A percentile compares a stretch with the other conserved stretches of the same genome.
Evolutionary conservation across 2,329 filamentous ascomycete species (phyloP).

Genomic region (Didymella keratinophila): DNA sequence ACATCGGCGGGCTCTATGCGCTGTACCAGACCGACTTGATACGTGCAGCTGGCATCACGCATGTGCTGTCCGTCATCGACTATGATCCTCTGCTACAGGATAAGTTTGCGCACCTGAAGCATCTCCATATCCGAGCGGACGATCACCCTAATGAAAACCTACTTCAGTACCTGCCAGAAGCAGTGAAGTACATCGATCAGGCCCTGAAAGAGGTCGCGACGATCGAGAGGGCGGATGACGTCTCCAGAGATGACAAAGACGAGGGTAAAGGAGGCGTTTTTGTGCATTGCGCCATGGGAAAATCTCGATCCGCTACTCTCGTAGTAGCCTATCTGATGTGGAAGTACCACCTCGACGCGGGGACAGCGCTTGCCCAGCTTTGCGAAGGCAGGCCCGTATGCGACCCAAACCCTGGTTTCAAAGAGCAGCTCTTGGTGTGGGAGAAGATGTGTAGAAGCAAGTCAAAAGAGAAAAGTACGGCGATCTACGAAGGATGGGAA

Average conservation of each 20-base stretch:
- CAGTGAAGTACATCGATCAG: conserved; percentile 35
- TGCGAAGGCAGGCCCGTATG: conserved; percentile 47
- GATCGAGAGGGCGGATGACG: not conserved
- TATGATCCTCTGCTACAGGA: conserved; percentile 42
- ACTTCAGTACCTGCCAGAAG: conserved; percentile 35
- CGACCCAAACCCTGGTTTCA: conserved; percentile 46
- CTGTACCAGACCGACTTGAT: conserved; percentile 52
- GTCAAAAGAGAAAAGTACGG: conserved; percentile 27
- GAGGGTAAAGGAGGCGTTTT: conserved; percentile 33
- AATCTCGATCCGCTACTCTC: conserved; percentile 43
- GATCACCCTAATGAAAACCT: conserved; percentile 46
- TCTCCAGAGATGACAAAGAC: not conserved
- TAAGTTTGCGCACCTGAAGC: conserved; percentile 38
- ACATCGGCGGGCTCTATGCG: conserved; percentile 54
- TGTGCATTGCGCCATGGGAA: conserved; percentile 49
- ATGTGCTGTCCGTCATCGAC: conserved; percentile 45
- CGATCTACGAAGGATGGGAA: conserved; percentile 47
- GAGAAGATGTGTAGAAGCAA: conserved; percentile 35
- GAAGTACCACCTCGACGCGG: conserved; percentile 31
- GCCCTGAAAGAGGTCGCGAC: conserved; percentile 22
- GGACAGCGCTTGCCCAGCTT: conserved; percentile 36
- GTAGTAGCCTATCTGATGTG: conserved; percentile 47
- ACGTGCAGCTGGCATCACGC: conserved; percentile 41
- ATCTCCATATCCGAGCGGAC: conserved; percentile 43
- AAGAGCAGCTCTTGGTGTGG: conserved; percentile 45